Conservation (phyloP, 2,329 filamentous ascomycete genomes). For the Phaeosphaeriaceae sp. region DNA sequence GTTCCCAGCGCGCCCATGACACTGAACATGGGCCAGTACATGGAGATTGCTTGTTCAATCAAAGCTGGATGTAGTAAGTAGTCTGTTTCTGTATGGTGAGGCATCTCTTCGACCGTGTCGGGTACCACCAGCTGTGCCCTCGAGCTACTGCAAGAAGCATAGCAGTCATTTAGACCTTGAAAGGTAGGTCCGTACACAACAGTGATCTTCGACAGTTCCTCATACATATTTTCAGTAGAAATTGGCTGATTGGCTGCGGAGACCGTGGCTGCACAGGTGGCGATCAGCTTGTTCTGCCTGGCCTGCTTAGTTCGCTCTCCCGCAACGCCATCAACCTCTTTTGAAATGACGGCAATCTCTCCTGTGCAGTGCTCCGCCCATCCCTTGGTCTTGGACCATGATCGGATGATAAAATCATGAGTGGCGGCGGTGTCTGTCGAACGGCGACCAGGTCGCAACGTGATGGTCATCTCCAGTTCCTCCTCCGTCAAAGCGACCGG, state of each 20-base stretch:
- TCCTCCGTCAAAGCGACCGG: slow-evolving; percentile 35
- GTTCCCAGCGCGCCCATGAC: slow-evolving; percentile 11
- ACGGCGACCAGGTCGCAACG: slow-evolving; percentile 19
- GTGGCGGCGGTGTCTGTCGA: neutral
- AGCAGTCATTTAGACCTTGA: slow-evolving; percentile 58
- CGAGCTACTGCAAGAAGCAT: slow-evolving; percentile 44
- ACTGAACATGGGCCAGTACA: slow-evolving; percentile 38
- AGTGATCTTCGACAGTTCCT: slow-evolving; percentile 55
- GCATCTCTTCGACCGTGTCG: slow-evolving; percentile 34
- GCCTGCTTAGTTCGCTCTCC: slow-evolving; percentile 14
- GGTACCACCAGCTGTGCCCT: slow-evolving; percentile 24
- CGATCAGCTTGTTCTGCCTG: neutral
- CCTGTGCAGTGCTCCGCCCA: slow-evolving; percentile 65
- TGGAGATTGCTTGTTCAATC: slow-evolving; percentile 33
- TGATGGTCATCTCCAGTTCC: slow-evolving; percentile 40
- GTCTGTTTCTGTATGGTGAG: slow-evolving; percentile 30
- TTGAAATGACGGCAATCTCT: slow-evolving; percentile 40
- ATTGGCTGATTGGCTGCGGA: slow-evolving; percentile 24
- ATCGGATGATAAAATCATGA: slow-evolving; percentile 59
- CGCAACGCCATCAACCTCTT: slow-evolving; percentile 52
- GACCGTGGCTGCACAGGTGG: neutral
- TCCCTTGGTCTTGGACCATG: slow-evolving; percentile 58
- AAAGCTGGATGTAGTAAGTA: slow-evolving; percentile 35
- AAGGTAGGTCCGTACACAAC: slow-evolving; percentile 61
- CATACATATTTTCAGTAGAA: slow-evolving; percentile 51